These are phyloP conservation scores for Pythium apleroticum DNA, from an alignment of 352 stramenopile species.

Conservation along the genomic window DNA sequence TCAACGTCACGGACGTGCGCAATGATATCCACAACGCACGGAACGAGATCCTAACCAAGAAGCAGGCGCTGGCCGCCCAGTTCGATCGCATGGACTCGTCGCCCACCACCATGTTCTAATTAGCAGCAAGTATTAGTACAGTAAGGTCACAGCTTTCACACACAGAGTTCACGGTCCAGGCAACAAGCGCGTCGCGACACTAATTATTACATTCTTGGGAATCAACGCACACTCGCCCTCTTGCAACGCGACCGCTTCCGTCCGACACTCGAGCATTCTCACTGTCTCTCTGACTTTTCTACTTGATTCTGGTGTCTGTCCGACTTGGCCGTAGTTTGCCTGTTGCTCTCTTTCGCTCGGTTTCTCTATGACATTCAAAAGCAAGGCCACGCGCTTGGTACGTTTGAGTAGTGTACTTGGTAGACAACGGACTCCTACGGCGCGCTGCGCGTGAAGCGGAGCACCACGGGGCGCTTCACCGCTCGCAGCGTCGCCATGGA, in stretches of 20 bases:
- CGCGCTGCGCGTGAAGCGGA: conserved; percentile 60
- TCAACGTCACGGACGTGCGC: conserved; percentile 88
- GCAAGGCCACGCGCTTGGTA: background rate
- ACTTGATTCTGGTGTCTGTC: conserved; percentile 1
- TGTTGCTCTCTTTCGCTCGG: conserved; percentile 4
- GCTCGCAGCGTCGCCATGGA: conserved; percentile 84
- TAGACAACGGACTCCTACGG: conserved; percentile 7
- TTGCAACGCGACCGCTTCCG: background rate
- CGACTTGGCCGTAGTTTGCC: background rate
- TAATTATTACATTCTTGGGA: conserved; percentile 35
- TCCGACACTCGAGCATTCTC: background rate
- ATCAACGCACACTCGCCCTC: background rate
- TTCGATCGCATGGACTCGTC: conserved; percentile 78
- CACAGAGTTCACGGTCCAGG: background rate
- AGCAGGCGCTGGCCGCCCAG: conserved; percentile 82
- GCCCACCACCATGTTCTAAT: conserved; percentile 56
- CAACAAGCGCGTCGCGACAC: conserved; percentile 1
- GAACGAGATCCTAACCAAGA: conserved; percentile 88
- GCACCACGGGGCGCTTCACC: conserved; percentile 77
- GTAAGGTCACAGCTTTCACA: background rate
- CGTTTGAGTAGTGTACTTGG: conserved; percentile 1
- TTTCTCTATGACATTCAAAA: conserved; percentile 30
- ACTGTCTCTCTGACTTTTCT: background rate
- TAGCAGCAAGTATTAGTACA: conserved; percentile 4
- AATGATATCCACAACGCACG: conserved; percentile 84